Evolutionary conservation across 257 asterid genomes (phyloP).

Genomic region (Penstemon eatonii): DNA sequence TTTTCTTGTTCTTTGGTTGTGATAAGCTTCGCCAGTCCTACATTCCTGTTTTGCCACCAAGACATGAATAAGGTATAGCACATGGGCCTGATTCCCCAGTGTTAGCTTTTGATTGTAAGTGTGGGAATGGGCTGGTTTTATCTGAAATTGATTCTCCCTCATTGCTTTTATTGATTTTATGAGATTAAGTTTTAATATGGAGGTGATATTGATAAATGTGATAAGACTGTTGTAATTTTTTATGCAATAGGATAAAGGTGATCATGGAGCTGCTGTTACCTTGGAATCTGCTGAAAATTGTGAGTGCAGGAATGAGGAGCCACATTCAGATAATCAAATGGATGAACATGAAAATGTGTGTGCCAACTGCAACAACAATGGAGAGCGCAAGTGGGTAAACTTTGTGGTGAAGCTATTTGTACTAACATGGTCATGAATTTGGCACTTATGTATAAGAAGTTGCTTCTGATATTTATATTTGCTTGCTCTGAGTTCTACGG

Average conservation of each 20-base stretch:
- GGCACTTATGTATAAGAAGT: slow-evolving; percentile 13
- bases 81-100: slow-evolving; percentile 1
- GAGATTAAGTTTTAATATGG: background rate
- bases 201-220: slow-evolving; percentile 22
- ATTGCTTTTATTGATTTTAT: slow-evolving; percentile 12
- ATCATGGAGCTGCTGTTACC: slow-evolving; percentile 47
- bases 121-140: background rate
- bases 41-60: background rate
- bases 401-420: slow-evolving; percentile 33
- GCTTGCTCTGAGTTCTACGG: slow-evolving; percentile 21
- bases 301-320: slow-evolving; percentile 27
- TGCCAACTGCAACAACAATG: slow-evolving; percentile 51
- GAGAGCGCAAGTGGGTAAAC: slow-evolving; percentile 76
- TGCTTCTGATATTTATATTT: slow-evolving; percentile 17
- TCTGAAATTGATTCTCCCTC: slow-evolving; percentile 5
- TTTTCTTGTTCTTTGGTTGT: background rate
- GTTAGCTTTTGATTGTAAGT: slow-evolving; percentile 5
- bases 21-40: background rate
- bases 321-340: slow-evolving; percentile 36
- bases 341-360: slow-evolving; percentile 40
- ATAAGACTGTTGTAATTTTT: slow-evolving; percentile 30
- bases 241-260: slow-evolving; percentile 54
- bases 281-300: slow-evolving; percentile 33
- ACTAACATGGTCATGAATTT: slow-evolving; percentile 13
- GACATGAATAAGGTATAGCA: slow-evolving; percentile 3